These are phyloP conservation scores for Fusarium pilosicola DNA, from an alignment of 2,329 filamentous ascomycete species.

Conservation along the genomic window DNA sequence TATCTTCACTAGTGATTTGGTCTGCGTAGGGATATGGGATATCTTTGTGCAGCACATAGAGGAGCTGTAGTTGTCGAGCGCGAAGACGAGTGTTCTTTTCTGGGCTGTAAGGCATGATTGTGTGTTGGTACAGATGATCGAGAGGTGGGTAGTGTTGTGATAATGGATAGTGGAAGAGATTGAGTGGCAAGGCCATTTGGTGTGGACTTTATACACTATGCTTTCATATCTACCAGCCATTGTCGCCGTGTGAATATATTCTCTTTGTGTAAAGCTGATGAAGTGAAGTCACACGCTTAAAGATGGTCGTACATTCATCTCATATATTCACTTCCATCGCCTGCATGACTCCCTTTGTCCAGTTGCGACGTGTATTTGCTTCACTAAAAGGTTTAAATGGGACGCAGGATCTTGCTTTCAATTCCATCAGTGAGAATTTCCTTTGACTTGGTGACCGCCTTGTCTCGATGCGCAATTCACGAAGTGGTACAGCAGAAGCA, in stretches of 20 bases:
- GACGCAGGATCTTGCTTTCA: rapidly evolving
- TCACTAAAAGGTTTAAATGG: rapidly evolving
- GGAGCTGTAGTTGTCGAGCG: background rate
- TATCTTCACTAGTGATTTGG: background rate
- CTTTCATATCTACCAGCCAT: rapidly evolving
- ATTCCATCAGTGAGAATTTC: rapidly evolving
- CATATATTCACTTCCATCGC: rapidly evolving
- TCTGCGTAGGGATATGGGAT: background rate
- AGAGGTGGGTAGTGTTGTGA: background rate
- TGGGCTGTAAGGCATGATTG: background rate
- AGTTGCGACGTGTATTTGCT: rapidly evolving
- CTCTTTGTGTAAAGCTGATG: background rate
- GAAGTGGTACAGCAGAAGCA: background rate
- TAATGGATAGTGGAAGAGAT: rapidly evolving
- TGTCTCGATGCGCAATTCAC: background rate
- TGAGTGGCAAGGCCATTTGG: too few species aligned
- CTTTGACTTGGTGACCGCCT: rapidly evolving
- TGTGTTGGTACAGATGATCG: background rate
- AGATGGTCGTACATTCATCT: rapidly evolving
- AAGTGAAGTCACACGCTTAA: background rate
- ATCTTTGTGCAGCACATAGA: background rate
- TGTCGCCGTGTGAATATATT: background rate
- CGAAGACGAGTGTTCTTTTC: background rate
- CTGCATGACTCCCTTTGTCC: background rate
- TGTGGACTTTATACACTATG: rapidly evolving